A percentile compares a stretch with the other conserved stretches of the same genome.
Evolutionary conservation across 2,329 filamentous ascomycete species (phyloP).

Genomic region (Ascochyta viciae-villosae): DNA sequence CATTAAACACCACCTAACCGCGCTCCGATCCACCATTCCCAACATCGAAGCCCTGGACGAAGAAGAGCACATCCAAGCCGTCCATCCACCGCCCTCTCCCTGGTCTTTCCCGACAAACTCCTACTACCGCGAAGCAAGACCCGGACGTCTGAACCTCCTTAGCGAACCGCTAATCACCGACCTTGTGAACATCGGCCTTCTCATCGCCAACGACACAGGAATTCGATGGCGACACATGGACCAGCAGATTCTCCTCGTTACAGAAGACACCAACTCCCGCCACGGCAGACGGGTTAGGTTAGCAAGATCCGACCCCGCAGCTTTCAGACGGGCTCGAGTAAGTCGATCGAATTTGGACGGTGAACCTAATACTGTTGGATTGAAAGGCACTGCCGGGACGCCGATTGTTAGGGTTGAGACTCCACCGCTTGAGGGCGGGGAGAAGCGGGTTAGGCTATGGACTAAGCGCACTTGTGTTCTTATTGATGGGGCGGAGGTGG

Average conservation of each 20-base stretch:
- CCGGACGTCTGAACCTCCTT: neutral
- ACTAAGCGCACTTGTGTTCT: neutral
- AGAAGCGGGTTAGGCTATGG: slow-evolving; percentile 1
- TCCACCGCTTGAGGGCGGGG: neutral
- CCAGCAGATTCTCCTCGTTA: neutral
- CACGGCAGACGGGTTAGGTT: neutral
- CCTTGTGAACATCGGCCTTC: neutral
- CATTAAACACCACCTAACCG: neutral
- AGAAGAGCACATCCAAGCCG: neutral
- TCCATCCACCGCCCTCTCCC: neutral
- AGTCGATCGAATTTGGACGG: neutral
- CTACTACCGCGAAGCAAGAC: neutral
- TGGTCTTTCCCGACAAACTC: neutral
- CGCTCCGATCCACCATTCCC: neutral
- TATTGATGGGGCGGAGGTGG: neutral
- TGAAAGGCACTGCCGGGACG: neutral
- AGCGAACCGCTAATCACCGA: neutral
- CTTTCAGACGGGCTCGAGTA: neutral
- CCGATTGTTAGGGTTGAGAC: neutral
- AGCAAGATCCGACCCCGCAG: neutral
- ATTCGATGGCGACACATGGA: slow-evolving; percentile 4
- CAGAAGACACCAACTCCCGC: no score
- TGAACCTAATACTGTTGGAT: neutral
- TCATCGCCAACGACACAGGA: neutral
- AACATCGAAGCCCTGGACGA: neutral